Percentiles rank a stretch among this genome's conserved stretches.
phyloP scores from a whole-genome alignment of 2,329 filamentous ascomycete genomes.

The Apiospora phragmitis region DNA sequence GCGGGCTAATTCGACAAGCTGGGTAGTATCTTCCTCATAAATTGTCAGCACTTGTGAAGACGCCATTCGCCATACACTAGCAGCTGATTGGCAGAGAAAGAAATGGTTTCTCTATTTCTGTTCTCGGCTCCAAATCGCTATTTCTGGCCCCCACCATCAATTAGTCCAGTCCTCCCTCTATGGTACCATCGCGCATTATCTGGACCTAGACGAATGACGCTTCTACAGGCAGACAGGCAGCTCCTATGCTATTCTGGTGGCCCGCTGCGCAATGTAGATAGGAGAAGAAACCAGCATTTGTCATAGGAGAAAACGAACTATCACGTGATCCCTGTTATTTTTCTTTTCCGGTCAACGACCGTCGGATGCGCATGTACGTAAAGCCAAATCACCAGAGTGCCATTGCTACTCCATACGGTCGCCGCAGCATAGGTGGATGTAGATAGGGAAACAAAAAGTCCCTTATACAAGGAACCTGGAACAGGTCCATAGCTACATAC shows the following conservation, averaged over 20 bases:
- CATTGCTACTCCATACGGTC: neutral
- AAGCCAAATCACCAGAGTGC: neutral
- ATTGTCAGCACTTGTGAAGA: neutral
- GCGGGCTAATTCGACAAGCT: neutral
- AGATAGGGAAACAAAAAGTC: neutral
- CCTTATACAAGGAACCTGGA: neutral
- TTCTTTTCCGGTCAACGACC: neutral
- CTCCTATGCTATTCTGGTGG: neutral
- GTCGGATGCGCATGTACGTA: neutral
- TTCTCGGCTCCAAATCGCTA: neutral
- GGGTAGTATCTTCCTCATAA: neutral
- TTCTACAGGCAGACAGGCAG: neutral
- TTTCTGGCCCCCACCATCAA: constrained; percentile 6
- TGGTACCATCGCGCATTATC: neutral
- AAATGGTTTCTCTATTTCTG: neutral
- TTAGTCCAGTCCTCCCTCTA: neutral
- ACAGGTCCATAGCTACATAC: neutral
- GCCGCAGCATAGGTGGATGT: neutral
- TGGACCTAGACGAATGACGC: constrained; percentile 1
- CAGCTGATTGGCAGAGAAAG: neutral
- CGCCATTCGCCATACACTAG: neutral
- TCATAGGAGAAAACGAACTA: neutral
- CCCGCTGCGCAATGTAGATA: neutral
- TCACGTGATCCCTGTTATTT: neutral
- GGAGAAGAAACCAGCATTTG: neutral